These are phyloP conservation scores for Aaosphaeria arxii DNA, from an alignment of 2,329 filamentous ascomycete species.

Conservation along the genomic window DNA sequence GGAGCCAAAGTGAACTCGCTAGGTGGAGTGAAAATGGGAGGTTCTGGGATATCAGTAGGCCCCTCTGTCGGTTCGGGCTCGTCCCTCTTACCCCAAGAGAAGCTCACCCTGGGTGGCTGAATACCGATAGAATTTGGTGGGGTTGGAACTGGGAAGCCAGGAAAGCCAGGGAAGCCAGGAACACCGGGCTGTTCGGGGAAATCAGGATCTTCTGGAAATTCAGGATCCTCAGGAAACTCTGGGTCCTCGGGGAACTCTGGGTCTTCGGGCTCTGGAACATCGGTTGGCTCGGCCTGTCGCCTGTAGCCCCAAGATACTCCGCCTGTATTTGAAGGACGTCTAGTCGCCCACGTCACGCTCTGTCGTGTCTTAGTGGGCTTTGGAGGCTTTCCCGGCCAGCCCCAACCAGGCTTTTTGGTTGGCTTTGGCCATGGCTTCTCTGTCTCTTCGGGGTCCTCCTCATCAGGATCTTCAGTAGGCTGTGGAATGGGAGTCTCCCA, in stretches of 20 bases:
- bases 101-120: conserved; percentile 8
- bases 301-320: background rate
- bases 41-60: conserved; percentile 1
- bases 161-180: background rate
- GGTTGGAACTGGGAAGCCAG: background rate
- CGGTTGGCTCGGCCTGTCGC: no score
- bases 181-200: background rate
- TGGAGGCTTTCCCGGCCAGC: background rate
- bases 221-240: conserved; percentile 5
- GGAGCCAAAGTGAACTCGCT: conserved; percentile 11
- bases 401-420: no score
- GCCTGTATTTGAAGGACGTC: background rate
- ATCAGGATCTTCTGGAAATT: conserved; percentile 11
- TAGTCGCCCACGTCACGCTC: background rate
- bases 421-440: background rate
- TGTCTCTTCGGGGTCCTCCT: background rate
- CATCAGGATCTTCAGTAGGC: background rate
- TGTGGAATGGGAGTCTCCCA: conserved; percentile 4
- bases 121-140: conserved; percentile 10
- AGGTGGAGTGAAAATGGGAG: conserved; percentile 1
- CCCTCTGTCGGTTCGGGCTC: background rate
- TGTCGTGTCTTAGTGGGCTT: background rate
- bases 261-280: conserved; percentile 1
- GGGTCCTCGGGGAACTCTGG: background rate
- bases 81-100: conserved; percentile 13